Evolutionary conservation across 257 asterid species (phyloP), one percentile per base, ranked within the genome.

Genomic region (Gentiana straminea): DNA sequence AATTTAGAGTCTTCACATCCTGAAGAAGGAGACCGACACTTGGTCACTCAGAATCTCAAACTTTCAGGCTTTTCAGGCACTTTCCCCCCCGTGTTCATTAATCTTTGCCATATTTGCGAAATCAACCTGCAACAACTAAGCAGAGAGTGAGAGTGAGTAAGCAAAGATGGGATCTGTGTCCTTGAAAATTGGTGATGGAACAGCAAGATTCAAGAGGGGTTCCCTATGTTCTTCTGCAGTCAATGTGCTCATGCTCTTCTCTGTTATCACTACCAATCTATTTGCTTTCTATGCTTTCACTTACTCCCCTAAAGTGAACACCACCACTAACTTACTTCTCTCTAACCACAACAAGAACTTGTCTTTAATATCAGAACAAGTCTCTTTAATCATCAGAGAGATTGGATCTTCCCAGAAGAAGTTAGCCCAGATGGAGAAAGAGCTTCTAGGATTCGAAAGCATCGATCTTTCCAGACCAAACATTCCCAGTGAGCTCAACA

Each of bases 281-380:
- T 92, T 92, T 60, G 98, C 98, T 59, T 38, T 85, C 3, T 92
- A 92, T 61, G 97, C 98, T 7, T 92, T 92, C 81, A 88, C 89
- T 6, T 82, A 72, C 76, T 65, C 68, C 60, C 97, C 76, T 6
- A 73, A 49, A 39, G 61, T 8, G 38, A 73, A 62, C 2, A 34
- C 52, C n/a, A 52, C 66, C 3, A 52, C 58, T 32, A 49, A 67
- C 44, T 11, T 58, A 24, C 36, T 66, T 55, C 69, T 53, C 49
- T 68, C 63, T 11, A 52, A 61, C 15, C 70, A 66, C 12, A 24
- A 24, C 24, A 83, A 75, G 58, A 74, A 83, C 75, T 70, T 83
- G 1, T 79, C 94, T 13, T 13, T 85, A 51, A 78, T 88, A 74
- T 88, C 97, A 3, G 90, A 86, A 54, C 82, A 86, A 52, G 94